Conservation (phyloP, 2,329 filamentous ascomycete genomes). For the Didymella pinodella region DNA sequence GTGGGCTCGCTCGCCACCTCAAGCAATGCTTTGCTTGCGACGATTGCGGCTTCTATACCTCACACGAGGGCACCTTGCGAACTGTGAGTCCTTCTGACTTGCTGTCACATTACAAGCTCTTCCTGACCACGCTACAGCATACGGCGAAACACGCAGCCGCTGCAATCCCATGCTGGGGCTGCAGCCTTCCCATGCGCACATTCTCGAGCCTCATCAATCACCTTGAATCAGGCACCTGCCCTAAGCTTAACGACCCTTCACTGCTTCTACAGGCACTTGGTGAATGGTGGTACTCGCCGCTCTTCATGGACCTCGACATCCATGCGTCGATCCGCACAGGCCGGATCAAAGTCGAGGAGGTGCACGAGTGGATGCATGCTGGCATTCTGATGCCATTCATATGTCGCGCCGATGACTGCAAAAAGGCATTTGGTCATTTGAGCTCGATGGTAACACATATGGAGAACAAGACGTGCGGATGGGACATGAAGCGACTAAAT, state of each 20-base stretch:
- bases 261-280: slow-evolving; percentile 36
- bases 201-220: slow-evolving; percentile 43
- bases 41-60: slow-evolving; percentile 33
- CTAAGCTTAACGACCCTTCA: slow-evolving; percentile 67
- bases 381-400: slow-evolving; percentile 42
- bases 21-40: slow-evolving; percentile 35
- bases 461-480: slow-evolving; percentile 39
- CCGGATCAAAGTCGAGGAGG: slow-evolving; percentile 31
- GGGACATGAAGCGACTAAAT: slow-evolving; percentile 37
- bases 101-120: neutral
- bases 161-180: slow-evolving; percentile 39
- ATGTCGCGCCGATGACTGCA: slow-evolving; percentile 37
- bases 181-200: slow-evolving; percentile 33
- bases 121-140: slow-evolving; percentile 31
- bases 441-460: slow-evolving; percentile 41
- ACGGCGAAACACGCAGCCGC: slow-evolving; percentile 38
- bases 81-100: slow-evolving; percentile 27
- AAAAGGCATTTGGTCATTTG: slow-evolving; percentile 36
- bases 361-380: slow-evolving; percentile 35
- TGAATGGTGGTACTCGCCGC: slow-evolving; percentile 45
- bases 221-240: slow-evolving; percentile 69
- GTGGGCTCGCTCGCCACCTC: slow-evolving; percentile 31
- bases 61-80: slow-evolving; percentile 31
- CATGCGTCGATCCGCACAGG: slow-evolving; percentile 43
- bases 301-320: slow-evolving; percentile 48